These are phyloP conservation scores for Fraxinus nigra DNA, from an alignment of 305 asterid genomes.

Conservation along the genomic window DNA sequence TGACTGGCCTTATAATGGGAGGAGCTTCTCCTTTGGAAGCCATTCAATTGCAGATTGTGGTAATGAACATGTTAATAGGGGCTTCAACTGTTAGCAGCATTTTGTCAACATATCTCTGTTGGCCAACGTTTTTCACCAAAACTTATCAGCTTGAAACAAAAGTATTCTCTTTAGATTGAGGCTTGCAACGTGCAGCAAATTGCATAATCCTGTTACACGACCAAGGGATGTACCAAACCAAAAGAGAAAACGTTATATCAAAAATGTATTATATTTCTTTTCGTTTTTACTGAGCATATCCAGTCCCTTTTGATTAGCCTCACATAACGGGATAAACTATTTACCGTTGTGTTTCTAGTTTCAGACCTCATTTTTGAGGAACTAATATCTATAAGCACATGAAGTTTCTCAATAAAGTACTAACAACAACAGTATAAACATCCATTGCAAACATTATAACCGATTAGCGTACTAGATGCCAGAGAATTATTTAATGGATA, in stretches of 20 bases:
- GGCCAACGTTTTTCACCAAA: conserved; percentile 93
- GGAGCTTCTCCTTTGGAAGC: conserved; percentile 96
- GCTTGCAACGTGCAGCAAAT: neutral
- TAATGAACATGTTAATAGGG: conserved; percentile 89
- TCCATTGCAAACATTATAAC: neutral
- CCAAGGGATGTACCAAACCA: no score
- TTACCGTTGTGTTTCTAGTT: neutral
- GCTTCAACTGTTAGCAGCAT: conserved; percentile 87
- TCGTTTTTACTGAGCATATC: neutral
- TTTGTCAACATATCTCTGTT: conserved; percentile 68
- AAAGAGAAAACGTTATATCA: neutral
- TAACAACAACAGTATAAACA: neutral
- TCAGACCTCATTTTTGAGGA: neutral
- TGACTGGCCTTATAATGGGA: conserved; percentile 97
- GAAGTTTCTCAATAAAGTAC: neutral
- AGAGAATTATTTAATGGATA: neutral
- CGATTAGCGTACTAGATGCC: neutral
- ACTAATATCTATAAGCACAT: neutral
- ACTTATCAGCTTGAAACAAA: conserved; percentile 69
- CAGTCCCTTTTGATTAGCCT: neutral
- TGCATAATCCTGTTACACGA: no score
- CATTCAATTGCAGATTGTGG: conserved; percentile 79
- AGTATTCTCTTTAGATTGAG: conserved; percentile 64
- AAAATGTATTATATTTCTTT: neutral
- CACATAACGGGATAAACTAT: neutral